Evolutionary conservation across 1,139 yeast species (phyloP).

Genomic region (Blastobotrys apis): DNA sequence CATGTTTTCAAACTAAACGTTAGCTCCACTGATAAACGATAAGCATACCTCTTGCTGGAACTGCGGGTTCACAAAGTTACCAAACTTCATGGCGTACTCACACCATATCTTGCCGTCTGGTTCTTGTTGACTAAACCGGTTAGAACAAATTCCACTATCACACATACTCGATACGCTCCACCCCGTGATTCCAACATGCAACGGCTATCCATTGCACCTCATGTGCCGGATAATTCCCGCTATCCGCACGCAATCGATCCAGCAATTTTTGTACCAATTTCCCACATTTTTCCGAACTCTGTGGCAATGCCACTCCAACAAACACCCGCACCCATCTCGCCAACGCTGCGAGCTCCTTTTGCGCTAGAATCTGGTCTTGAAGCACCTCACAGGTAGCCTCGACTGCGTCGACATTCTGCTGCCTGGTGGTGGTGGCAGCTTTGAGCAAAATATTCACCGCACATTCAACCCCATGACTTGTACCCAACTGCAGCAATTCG

Average conservation of each 20-base stretch:
- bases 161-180: conserved; percentile 1
- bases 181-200: conserved; percentile 7
- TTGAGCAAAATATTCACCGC: conserved; percentile 4
- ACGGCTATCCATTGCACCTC: conserved; percentile 4
- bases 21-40: background rate
- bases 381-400: background rate
- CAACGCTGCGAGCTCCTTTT: background rate
- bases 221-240: background rate
- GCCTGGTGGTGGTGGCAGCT: conserved; percentile 1
- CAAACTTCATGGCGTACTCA: background rate
- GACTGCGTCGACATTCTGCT: background rate
- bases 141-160: background rate
- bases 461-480: background rate
- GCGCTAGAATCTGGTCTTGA: background rate
- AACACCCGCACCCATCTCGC: conserved; percentile 5
- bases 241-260: background rate
- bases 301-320: conserved; percentile 1
- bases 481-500: background rate
- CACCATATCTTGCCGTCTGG: conserved; percentile 7
- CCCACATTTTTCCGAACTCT: background rate
- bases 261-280: background rate
- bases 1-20: conserved; percentile 2
- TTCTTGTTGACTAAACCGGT: background rate
- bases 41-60: background rate
- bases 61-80: background rate